Percentiles rank a stretch among this genome's conserved stretches.
These are phyloP conservation scores for Hemileia vastatrix DNA, from an alignment of 1,284 basidiomycete genomes.

Conservation along the genomic window DNA sequence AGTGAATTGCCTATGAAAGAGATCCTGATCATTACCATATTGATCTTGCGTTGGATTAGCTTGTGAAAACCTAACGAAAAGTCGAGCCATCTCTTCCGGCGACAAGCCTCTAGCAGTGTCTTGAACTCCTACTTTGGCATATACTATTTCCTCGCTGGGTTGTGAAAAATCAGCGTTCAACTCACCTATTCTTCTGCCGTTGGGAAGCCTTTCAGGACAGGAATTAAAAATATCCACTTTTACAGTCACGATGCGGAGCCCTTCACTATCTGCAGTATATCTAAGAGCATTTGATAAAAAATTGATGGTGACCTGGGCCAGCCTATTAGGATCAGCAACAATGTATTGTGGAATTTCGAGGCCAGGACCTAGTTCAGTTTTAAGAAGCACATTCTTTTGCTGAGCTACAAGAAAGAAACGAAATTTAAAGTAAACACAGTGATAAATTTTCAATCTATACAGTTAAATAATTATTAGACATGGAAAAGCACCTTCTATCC, in stretches of 20 bases:
- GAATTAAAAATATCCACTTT: conserved; percentile 12
- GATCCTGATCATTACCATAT: no score
- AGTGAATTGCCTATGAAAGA: no score
- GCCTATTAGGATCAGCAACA: conserved; percentile 16
- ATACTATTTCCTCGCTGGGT: conserved; percentile 2
- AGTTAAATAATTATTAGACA: not conserved
- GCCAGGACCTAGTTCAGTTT: conserved; percentile 15
- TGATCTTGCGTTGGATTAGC: conserved; percentile 22
- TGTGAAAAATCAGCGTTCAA: conserved; percentile 8
- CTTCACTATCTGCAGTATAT: conserved; percentile 16
- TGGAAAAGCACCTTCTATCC: conserved; percentile 12
- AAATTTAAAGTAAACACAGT: not conserved
- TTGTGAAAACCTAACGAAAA: conserved; percentile 20
- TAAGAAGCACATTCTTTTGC: conserved; percentile 13
- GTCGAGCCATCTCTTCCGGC: conserved; percentile 14
- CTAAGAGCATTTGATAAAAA: conserved; percentile 20
- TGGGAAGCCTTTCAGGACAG: conserved; percentile 11
- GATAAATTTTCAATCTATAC: no score
- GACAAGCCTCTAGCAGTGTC: conserved; percentile 20
- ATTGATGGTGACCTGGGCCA: conserved; percentile 20
- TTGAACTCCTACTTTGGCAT: conserved; percentile 13
- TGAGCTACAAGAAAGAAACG: conserved; percentile 4
- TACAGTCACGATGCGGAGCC: conserved; percentile 8
- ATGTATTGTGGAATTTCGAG: conserved; percentile 12
- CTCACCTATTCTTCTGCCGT: conserved; percentile 10